Conservation (phyloP, 2,329 filamentous ascomycete genomes). For the Dactylellina haptotyla region DNA sequence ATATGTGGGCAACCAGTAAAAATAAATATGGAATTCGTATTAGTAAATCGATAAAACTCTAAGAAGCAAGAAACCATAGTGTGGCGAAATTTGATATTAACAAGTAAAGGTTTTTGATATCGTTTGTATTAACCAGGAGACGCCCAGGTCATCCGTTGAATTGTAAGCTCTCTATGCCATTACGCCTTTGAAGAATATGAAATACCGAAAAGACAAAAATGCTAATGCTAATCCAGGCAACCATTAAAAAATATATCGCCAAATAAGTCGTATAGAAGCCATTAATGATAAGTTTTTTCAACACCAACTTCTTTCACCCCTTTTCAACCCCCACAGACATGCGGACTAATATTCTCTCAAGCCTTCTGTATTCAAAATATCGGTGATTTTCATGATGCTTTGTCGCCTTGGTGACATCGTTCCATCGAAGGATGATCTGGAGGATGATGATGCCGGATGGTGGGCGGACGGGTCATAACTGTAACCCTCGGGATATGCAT, state of each 20-base stretch:
- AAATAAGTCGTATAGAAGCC: neutral
- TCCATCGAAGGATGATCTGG: conserved; percentile 46
- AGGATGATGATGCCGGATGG: conserved; percentile 27
- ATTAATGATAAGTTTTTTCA: neutral
- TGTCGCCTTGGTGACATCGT: conserved; percentile 41
- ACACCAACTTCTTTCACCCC: neutral
- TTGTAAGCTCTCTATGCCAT: neutral
- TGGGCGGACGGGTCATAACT: conserved; percentile 14
- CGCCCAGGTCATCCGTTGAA: conserved; percentile 3
- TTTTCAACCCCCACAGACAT: neutral
- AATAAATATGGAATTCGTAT: no score
- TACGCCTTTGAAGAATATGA: conserved; percentile 11
- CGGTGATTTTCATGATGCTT: conserved; percentile 50
- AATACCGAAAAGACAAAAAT: conserved; percentile 9
- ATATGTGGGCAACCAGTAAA: no score
- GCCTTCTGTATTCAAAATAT: conserved; percentile 45
- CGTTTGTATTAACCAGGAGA: neutral
- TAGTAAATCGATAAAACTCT: no score
- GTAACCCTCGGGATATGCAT: conserved; percentile 32
- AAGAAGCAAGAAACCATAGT: no score
- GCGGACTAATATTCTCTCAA: conserved; percentile 25
- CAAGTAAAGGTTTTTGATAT: neutral
- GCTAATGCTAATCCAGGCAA: conserved; percentile 12
- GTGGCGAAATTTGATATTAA: no score
- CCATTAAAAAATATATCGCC: conserved; percentile 3